phyloP scores from a whole-genome alignment of 805 yeast species.

The Yarrowia deformans region DNA sequence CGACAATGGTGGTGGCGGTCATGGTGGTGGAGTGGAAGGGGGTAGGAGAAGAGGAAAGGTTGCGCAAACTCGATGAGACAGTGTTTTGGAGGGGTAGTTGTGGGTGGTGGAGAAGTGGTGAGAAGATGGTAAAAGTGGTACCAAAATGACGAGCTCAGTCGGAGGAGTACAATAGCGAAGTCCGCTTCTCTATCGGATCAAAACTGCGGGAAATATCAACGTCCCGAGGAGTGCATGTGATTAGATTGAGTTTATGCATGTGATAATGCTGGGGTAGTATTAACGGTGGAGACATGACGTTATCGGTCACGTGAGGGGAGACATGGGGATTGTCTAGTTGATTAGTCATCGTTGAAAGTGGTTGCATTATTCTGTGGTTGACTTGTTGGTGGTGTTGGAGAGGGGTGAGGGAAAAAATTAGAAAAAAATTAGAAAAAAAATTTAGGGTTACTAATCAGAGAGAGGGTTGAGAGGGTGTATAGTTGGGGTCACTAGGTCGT shows the following conservation, averaged over 20 bases:
- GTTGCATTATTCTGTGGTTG: too few relatives aligned
- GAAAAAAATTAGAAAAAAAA: too few relatives aligned
- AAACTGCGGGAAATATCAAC: not conserved
- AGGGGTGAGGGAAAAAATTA: too few relatives aligned
- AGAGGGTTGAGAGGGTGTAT: too few relatives aligned
- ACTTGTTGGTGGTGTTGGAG: too few relatives aligned
- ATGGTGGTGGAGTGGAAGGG: constrained; percentile 19
- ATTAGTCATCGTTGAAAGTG: too few relatives aligned
- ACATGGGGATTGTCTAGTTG: too few relatives aligned
- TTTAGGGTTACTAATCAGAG: too few relatives aligned
- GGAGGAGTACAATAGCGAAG: not conserved
- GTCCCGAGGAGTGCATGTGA: constrained; percentile 27
- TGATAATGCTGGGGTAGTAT: constrained; percentile 14
- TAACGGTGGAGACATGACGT: not conserved
- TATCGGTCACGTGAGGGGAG: not conserved
- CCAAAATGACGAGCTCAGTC: not conserved
- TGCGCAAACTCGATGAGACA: not conserved
- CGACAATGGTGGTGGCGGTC: constrained; percentile 11
- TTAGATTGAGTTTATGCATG: constrained; percentile 32
- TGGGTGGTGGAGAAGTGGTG: not conserved
- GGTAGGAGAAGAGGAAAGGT: not conserved
- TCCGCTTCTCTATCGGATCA: not conserved
- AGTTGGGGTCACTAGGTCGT: too few relatives aligned
- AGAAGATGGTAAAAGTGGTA: not conserved
- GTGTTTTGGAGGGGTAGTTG: not conserved